Percentiles rank a stretch among this genome's conserved stretches.
These are phyloP conservation scores for Xylaria sp. DNA, from an alignment of 2,329 filamentous ascomycete genomes.

Conservation along the genomic window DNA sequence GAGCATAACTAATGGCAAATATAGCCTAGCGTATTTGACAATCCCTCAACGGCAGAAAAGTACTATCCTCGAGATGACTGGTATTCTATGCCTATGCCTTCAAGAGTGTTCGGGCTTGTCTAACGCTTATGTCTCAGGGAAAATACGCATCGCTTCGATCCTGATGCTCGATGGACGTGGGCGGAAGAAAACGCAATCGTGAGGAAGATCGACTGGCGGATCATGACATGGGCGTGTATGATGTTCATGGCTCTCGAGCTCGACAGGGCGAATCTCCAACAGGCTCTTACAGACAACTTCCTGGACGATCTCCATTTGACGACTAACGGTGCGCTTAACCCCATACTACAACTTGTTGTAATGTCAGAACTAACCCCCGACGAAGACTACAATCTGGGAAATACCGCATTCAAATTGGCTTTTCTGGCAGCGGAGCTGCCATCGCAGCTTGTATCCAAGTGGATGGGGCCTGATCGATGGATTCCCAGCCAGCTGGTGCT, in stretches of 20 bases:
- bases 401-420: conserved; percentile 55
- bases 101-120: background rate
- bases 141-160: conserved; percentile 38
- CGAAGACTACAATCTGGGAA: conserved; percentile 53
- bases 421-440: conserved; percentile 61
- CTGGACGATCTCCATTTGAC: conserved; percentile 44
- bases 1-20: background rate
- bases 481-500: conserved; percentile 27
- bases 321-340: conserved; percentile 43
- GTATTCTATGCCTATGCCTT: conserved; percentile 6
- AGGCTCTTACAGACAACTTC: conserved; percentile 53
- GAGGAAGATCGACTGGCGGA: conserved; percentile 37
- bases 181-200: conserved; percentile 36
- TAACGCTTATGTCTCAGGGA: conserved; percentile 27
- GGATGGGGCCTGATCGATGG: conserved; percentile 34
- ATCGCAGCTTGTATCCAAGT: conserved; percentile 61
- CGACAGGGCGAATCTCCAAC: conserved; percentile 47
- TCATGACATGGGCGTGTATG: conserved; percentile 50
- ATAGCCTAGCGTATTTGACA: conserved; percentile 46
- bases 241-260: conserved; percentile 55
- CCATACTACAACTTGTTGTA: no score
- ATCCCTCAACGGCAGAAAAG: conserved; percentile 44
- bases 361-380: background rate
- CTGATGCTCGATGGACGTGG: conserved; percentile 38
- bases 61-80: conserved; percentile 31